These are phyloP conservation scores for Malbranchea cinnamomea DNA, from an alignment of 2,329 filamentous ascomycete genomes.

Conservation along the genomic window DNA sequence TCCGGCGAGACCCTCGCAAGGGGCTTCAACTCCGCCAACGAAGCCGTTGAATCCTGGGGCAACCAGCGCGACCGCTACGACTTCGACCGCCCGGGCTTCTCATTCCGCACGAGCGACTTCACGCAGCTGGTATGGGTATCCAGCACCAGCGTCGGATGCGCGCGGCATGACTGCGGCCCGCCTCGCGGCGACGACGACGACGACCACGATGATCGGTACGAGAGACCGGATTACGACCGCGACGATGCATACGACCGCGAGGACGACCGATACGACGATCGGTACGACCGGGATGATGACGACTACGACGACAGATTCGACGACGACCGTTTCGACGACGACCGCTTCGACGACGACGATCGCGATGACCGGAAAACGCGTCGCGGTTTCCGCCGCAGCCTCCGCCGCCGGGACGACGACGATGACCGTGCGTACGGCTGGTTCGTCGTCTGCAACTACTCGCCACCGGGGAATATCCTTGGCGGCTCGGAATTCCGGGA, in stretches of 20 bases:
- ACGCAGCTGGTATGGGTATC: slow-evolving; percentile 58
- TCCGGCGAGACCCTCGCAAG: slow-evolving; percentile 60
- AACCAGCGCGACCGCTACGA: slow-evolving; percentile 44
- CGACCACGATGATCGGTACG: slow-evolving; percentile 17
- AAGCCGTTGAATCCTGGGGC: slow-evolving; percentile 52
- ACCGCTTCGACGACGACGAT: slow-evolving; percentile 36
- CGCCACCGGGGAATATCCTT: slow-evolving; percentile 48
- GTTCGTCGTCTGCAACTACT: slow-evolving; percentile 58
- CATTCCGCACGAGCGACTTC: slow-evolving; percentile 51
- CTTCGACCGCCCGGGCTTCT: slow-evolving; percentile 42
- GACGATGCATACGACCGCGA: slow-evolving; percentile 10
- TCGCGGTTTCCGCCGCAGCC: too few species aligned
- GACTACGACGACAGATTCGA: slow-evolving; percentile 34
- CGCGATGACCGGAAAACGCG: slow-evolving; percentile 44
- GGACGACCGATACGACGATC: slow-evolving; percentile 17
- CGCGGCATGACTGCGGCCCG: slow-evolving; percentile 27
- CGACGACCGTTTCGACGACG: slow-evolving; percentile 37
- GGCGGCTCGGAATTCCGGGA: slow-evolving; percentile 12
- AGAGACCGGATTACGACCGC: too few species aligned
- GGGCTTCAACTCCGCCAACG: slow-evolving; percentile 46
- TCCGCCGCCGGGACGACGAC: too few species aligned
- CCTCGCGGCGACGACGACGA: slow-evolving; percentile 21
- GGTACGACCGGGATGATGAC: slow-evolving; percentile 20
- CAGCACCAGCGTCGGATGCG: slow-evolving; percentile 47
- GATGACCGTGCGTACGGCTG: slow-evolving; percentile 37